Percentiles rank a stretch among this genome's conserved stretches.
Conservation (phyloP, 768 basidiomycete genomes). For the Cyathus striatus region DNA sequence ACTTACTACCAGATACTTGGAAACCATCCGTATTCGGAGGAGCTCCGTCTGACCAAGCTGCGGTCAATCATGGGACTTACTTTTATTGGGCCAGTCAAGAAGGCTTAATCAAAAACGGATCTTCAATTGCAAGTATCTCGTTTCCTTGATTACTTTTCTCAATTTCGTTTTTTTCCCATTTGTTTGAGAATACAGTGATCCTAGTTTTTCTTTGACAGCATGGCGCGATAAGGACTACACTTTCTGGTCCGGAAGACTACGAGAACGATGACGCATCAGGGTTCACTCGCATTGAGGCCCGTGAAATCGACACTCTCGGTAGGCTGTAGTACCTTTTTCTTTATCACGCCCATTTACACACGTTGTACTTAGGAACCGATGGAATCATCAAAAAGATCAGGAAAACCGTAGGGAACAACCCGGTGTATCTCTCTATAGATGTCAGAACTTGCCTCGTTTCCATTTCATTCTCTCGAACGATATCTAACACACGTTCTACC, state of each 20-base stretch:
- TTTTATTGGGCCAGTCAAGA: conserved; percentile 88
- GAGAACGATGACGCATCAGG: conserved; percentile 73
- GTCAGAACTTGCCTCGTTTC: conserved; percentile 28
- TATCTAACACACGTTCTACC: conserved; percentile 1
- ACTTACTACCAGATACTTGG: conserved; percentile 54
- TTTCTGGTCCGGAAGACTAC: conserved; percentile 75
- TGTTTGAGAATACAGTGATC: conserved; percentile 50
- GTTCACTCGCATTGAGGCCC: conserved; percentile 78
- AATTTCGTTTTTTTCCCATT: conserved; percentile 12
- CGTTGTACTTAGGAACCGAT: conserved; percentile 43
- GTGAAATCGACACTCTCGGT: conserved; percentile 82
- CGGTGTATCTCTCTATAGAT: conserved; percentile 78
- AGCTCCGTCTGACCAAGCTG: conserved; percentile 64
- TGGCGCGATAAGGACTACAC: conserved; percentile 81
- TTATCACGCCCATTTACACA: neutral
- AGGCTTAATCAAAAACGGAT: conserved; percentile 72
- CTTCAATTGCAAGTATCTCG: conserved; percentile 75
- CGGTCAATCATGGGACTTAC: conserved; percentile 85
- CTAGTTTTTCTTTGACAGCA: conserved; percentile 70
- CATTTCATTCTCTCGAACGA: neutral
- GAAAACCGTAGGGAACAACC: conserved; percentile 66
- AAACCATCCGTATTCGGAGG: conserved; percentile 73
- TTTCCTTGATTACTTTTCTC: conserved; percentile 13
- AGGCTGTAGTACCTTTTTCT: conserved; percentile 9
- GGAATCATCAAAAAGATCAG: conserved; percentile 82